Conservation (phyloP, 371 early-diverging fungal species). For the Nematocida parisii region DNA sequence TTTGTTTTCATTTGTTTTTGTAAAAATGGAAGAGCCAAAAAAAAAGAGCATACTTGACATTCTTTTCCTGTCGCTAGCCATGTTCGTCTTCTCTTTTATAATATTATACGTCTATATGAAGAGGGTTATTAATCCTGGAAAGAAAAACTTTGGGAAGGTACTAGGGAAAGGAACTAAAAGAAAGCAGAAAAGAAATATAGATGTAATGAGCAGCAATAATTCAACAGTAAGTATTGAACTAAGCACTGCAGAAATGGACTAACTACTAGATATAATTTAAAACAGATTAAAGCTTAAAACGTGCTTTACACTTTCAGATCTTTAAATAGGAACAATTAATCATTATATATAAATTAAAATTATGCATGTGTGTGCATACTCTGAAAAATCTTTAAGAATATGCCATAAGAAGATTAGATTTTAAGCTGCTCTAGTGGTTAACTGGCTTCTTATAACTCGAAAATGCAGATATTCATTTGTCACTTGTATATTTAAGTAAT, state of each 20-base stretch:
- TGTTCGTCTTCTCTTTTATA: conserved; percentile 9
- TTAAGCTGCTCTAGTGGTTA: too few species aligned
- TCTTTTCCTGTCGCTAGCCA: conserved; percentile 13
- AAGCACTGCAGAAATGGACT: conserved; percentile 47
- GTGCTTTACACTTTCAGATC: too few species aligned
- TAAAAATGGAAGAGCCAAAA: conserved; percentile 38
- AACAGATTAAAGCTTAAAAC: too few species aligned
- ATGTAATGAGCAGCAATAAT: conserved; percentile 52
- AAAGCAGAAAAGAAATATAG: conserved; percentile 10
- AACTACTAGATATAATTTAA: background rate
- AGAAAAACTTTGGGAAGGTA: conserved; percentile 37
- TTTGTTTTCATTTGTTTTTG: conserved; percentile 4
- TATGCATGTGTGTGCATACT: too few species aligned
- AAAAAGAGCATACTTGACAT: conserved; percentile 1
- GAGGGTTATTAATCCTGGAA: conserved; percentile 7
- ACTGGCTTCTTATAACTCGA: too few species aligned
- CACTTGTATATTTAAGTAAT: too few species aligned
- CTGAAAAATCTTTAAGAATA: too few species aligned
- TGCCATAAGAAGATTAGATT: too few species aligned
- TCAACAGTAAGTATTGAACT: conserved; percentile 50
- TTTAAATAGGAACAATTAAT: too few species aligned
- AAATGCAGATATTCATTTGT: too few species aligned
- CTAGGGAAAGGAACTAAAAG: background rate
- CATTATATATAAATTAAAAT: too few species aligned
- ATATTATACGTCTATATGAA: conserved; percentile 16